Conservation (phyloP, 495 filamentous ascomycete genomes). For the Pseudoneurospora amorphoporcata region DNA sequence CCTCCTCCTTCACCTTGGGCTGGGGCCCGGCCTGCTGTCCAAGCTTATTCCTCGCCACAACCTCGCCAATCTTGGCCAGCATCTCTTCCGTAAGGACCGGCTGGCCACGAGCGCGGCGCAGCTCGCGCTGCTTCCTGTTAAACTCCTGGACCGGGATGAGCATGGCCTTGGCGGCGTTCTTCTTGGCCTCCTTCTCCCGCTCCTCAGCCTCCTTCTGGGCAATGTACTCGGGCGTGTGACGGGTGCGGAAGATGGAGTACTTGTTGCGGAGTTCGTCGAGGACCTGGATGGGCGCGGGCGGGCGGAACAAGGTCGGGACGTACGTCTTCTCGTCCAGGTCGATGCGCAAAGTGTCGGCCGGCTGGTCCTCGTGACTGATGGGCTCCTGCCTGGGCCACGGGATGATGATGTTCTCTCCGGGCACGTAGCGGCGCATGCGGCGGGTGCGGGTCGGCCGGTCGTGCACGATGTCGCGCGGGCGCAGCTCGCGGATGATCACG, state of each 20-base stretch:
- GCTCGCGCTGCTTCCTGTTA: conserved; percentile 31
- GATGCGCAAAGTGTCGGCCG: conserved; percentile 61
- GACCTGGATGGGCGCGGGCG: conserved; percentile 69
- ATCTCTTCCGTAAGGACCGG: conserved; percentile 48
- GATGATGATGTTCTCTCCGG: conserved; percentile 53
- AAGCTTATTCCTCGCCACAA: conserved; percentile 47
- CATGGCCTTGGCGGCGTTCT: conserved; percentile 44
- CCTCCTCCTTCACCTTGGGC: neutral
- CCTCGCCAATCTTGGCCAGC: conserved; percentile 53
- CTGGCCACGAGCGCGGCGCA: conserved; percentile 35
- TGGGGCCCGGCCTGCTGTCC: neutral
- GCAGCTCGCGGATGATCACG: conserved; percentile 63
- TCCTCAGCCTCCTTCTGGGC: conserved; percentile 52
- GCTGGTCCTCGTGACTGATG: conserved; percentile 40
- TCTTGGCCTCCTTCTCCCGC: conserved; percentile 44
- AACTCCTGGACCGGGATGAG: conserved; percentile 44
- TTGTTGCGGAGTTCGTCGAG: conserved; percentile 84
- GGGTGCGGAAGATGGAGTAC: conserved; percentile 70
- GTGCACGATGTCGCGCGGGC: conserved; percentile 28
- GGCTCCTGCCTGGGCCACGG: conserved; percentile 57
- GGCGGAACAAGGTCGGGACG: conserved; percentile 56
- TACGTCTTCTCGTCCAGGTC: conserved; percentile 68
- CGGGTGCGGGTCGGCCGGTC: conserved; percentile 35
- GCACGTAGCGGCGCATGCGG: conserved; percentile 42
- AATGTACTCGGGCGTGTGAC: conserved; percentile 64